Conservation (phyloP, 2,329 filamentous ascomycete species). For the Huntiella savannae region DNA sequence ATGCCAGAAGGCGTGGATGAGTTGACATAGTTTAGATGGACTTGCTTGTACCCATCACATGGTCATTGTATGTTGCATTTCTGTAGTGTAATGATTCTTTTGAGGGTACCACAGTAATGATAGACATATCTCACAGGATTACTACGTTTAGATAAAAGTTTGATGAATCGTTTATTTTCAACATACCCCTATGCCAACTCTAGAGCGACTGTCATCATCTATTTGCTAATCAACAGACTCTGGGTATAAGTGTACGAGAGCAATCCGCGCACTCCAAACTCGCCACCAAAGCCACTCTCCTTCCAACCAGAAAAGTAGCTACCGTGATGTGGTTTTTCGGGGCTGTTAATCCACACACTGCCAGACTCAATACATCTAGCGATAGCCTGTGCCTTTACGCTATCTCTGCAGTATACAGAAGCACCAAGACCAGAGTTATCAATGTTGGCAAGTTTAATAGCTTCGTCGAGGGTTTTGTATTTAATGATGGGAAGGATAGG, state of each 20-base stretch:
- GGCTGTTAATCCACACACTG: conserved; percentile 38
- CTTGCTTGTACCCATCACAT: too few relatives aligned
- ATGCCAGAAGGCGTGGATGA: not conserved
- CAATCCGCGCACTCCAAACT: conserved; percentile 20
- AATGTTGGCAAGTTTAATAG: conserved; percentile 35
- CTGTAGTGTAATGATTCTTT: too few relatives aligned
- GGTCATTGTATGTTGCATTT: too few relatives aligned
- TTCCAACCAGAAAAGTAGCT: conserved; percentile 19
- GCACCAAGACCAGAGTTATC: conserved; percentile 33
- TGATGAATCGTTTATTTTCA: too few relatives aligned
- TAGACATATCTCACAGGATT: too few relatives aligned
- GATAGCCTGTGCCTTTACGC: conserved; percentile 29
- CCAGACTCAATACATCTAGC: conserved; percentile 36
- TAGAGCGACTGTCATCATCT: not conserved
- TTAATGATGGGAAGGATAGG: conserved; percentile 44
- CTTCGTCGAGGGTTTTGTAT: conserved; percentile 42
- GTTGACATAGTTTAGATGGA: too few relatives aligned
- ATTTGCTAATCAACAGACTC: conserved; percentile 12
- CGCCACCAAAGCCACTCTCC: conserved; percentile 19
- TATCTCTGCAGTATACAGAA: conserved; percentile 37
- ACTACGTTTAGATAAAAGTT: too few relatives aligned
- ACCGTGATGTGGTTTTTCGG: conserved; percentile 17
- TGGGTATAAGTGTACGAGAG: conserved; percentile 18
- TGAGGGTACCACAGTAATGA: too few relatives aligned
- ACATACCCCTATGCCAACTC: not conserved